Evolutionary conservation across 768 basidiomycete species (phyloP), one percentile per base, ranked within the genome.

Genomic region (Mycena latifolia): DNA sequence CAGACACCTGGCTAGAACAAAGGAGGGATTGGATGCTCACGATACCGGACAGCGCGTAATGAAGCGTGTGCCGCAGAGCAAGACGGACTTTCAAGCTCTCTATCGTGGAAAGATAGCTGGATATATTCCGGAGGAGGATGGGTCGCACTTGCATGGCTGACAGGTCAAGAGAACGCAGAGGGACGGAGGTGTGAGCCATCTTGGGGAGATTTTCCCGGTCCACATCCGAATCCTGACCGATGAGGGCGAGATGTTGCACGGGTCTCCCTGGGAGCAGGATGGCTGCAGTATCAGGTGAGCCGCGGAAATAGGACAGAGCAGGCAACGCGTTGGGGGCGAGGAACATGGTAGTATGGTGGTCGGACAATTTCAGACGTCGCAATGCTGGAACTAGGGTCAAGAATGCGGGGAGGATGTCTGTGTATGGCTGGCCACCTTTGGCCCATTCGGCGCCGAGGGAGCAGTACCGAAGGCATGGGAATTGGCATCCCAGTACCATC

Each of bases 21-120:
- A 47, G 45, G 61, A 55, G 33, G 66, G 48, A 66, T 61, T 37
- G 35, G 39, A 24, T 56, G 80, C 89, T 87, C 78, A 90, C 89
- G 77, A 89, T 88, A 55, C 89, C 89, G 25, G 86, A 84, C 63
- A 89, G 80, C 25, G 88, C 81, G 71, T 85, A 88, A 69, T 90
- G 89, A 29, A 91, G 80, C 10, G 89, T 90, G 71, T 91, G 89
- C 39, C 89, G 79, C 35, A 91, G 78, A 22, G 89, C 88, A 48
- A 90, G 84, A 69, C 82, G 82, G 43, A 90, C 80, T 62, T 82
- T 82, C 71, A 90, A 79, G 45, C 75, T 78, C 72, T 87, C 82
- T 47, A 91, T 73, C 52, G 79, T 78, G 52, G 81, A 77, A 52
- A 90, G 79, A 73, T 85, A 80, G 20, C 76, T 78, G 50, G 89